Conservation (phyloP, 805 yeast genomes). For the Ogataea populi-albae region DNA sequence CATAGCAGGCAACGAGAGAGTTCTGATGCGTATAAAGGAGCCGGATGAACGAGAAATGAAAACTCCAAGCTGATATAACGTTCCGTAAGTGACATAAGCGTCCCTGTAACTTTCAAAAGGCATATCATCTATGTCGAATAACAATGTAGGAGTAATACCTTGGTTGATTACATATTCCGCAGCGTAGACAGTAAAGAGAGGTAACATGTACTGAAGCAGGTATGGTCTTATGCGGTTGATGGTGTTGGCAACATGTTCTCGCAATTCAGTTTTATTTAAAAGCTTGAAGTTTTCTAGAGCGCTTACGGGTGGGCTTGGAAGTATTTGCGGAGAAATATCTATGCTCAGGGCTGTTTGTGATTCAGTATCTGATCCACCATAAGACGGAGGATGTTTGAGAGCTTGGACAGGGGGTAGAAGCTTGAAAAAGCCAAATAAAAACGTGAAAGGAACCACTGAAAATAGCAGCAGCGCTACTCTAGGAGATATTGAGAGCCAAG, state of each 20-base stretch:
- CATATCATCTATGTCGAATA: slow-evolving; percentile 68
- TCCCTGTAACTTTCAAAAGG: slow-evolving; percentile 77
- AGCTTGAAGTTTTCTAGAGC: not conserved
- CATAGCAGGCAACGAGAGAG: slow-evolving; percentile 58
- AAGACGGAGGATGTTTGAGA: not conserved
- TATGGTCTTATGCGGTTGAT: slow-evolving; percentile 45
- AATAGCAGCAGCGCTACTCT: slow-evolving; percentile 55
- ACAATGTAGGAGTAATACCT: slow-evolving; percentile 83
- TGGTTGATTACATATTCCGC: slow-evolving; percentile 89
- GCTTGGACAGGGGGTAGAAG: slow-evolving; percentile 23
- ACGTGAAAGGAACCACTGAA: slow-evolving; percentile 35
- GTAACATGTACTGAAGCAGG: slow-evolving; percentile 72
- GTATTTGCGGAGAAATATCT: slow-evolving; percentile 2
- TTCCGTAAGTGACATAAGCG: slow-evolving; percentile 86
- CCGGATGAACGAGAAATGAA: slow-evolving; percentile 87
- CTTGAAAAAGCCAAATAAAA: slow-evolving; percentile 26
- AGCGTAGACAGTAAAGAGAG: slow-evolving; percentile 77
- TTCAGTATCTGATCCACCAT: not conserved
- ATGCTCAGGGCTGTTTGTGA: not conserved
- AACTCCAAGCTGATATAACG: slow-evolving; percentile 88
- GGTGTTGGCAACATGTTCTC: no score
- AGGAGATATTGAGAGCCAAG: slow-evolving; percentile 57
- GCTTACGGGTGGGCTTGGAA: no score
- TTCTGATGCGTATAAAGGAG: slow-evolving; percentile 53
- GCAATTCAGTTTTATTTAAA: not conserved